Conservation (phyloP, 306 rosid genomes). For the Glycine latifolia region DNA sequence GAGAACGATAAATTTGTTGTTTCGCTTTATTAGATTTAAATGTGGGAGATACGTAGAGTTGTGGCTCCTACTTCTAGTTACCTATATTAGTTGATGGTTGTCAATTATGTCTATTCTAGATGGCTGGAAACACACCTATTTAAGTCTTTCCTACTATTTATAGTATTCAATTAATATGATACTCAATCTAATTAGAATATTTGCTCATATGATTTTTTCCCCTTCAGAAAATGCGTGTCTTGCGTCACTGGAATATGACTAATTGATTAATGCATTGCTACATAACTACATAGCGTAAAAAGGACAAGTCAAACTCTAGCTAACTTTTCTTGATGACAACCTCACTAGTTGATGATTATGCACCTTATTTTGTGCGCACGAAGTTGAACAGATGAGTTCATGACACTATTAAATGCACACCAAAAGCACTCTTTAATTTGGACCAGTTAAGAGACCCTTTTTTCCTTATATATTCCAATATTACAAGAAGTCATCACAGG, state of each 20-base stretch:
- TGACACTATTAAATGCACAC: conserved; percentile 36
- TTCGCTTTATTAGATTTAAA: too few species aligned
- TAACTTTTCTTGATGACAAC: conserved; percentile 47
- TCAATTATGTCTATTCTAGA: conserved; percentile 25
- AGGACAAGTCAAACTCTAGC: conserved; percentile 56
- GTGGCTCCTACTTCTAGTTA: too few species aligned
- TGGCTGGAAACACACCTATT: conserved; percentile 32
- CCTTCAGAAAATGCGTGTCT: neutral
- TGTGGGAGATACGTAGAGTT: too few species aligned
- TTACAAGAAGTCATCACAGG: conserved; percentile 11
- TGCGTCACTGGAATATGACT: conserved; percentile 41
- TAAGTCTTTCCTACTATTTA: conserved; percentile 6
- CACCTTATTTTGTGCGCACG: conserved; percentile 51
- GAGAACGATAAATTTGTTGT: too few species aligned
- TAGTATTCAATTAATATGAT: conserved; percentile 8
- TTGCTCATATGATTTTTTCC: conserved; percentile 28
- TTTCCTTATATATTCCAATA: conserved; percentile 15
- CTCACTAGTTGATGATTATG: conserved; percentile 55
- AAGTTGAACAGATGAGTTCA: conserved; percentile 39
- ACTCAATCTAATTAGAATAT: conserved; percentile 14
- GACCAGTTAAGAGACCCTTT: conserved; percentile 40
- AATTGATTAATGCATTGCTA: conserved; percentile 41
- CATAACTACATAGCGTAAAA: conserved; percentile 42
- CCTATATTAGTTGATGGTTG: conserved; percentile 14
- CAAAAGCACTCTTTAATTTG: conserved; percentile 52